Percentiles rank a stretch among this genome's conserved stretches.
Evolutionary conservation across 2,329 filamentous ascomycete genomes (phyloP).

Genomic region (Amphichorda felina): DNA sequence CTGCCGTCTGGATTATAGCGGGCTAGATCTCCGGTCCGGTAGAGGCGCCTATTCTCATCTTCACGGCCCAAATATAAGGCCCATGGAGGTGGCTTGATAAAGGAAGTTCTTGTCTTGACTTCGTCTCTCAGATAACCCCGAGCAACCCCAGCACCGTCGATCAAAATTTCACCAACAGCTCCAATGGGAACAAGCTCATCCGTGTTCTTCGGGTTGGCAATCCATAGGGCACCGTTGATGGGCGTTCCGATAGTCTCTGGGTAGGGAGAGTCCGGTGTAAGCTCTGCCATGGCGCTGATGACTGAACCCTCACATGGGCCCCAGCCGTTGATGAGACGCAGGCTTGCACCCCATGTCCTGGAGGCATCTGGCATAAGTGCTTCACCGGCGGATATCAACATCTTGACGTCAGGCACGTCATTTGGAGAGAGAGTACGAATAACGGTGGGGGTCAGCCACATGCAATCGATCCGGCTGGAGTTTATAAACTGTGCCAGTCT

Average conservation of each 20-base stretch:
- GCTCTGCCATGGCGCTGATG: neutral
- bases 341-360: neutral
- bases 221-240: slow-evolving; percentile 2
- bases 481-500: neutral
- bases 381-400: neutral
- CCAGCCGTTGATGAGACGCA: slow-evolving; percentile 1
- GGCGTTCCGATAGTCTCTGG: neutral
- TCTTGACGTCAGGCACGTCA: neutral
- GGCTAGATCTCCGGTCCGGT: slow-evolving; percentile 33
- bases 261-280: neutral
- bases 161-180: slow-evolving; percentile 1
- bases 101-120: slow-evolving; percentile 1
- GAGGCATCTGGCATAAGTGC: neutral
- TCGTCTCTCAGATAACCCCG: neutral
- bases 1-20: slow-evolving; percentile 21
- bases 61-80: neutral
- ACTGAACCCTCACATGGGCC: slow-evolving; percentile 1
- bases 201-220: slow-evolving; percentile 5
- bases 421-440: neutral
- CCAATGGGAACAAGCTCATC: slow-evolving; percentile 1
- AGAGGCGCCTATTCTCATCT: slow-evolving; percentile 10
- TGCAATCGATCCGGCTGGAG: neutral
- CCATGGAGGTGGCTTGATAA: slow-evolving; percentile 1
- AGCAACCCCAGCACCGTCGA: neutral
- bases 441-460: neutral